Base-by-base conservation (phyloP, 2,329 filamentous ascomycete genomes). In the Xylariaceae sp. region DNA sequence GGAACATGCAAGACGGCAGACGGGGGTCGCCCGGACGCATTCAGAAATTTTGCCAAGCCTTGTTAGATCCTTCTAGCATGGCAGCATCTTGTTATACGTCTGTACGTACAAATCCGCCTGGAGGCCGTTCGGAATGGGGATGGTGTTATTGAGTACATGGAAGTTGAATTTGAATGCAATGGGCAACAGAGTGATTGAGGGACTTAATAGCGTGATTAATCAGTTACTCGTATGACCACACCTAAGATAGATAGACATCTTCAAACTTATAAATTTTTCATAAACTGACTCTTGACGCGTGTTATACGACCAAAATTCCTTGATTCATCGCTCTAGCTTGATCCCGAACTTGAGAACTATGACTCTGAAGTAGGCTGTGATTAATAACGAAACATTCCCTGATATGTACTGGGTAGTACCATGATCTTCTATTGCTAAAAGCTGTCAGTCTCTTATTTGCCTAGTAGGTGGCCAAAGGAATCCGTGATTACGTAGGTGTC, bases 31-130 rank as follows among this genome's bases (percentile, higher is more conserved):
- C 32, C 32, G 32, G 32, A 37, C 14, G 32, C 32, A 37, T 29
- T 29, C 41, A 43, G 41, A 32, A 46, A 46, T 46, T 46, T 46
- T 19, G 44, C 44, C 44, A 46, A 46, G 44, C 18, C 23, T 46
- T 18, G 44, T 29, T 37, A 37, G 32, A 37, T 37, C 32, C 32
- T 37, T 16, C 14, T 37, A 16, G 32, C 32, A 16, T 12, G 32
- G 12, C 32, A 10, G 32, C 3, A 37, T 37, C 14, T 10, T 37
- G 32, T 37, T 37, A 37, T 10, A 37, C 5, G 32, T 37, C 6
- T 10, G 14, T n/a, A n/a, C n/a, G n/a, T n/a, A 37, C 32, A 37
- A 37, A 14, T 16, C 14, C 14, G 12, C 6, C 32, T 16, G 3
- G 14, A 3, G 32, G 32, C 14, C 32, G 14, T 37, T 37, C 14